Conservation (phyloP, 2,329 filamentous ascomycete genomes). For the Cryoendolithus antarcticus region DNA sequence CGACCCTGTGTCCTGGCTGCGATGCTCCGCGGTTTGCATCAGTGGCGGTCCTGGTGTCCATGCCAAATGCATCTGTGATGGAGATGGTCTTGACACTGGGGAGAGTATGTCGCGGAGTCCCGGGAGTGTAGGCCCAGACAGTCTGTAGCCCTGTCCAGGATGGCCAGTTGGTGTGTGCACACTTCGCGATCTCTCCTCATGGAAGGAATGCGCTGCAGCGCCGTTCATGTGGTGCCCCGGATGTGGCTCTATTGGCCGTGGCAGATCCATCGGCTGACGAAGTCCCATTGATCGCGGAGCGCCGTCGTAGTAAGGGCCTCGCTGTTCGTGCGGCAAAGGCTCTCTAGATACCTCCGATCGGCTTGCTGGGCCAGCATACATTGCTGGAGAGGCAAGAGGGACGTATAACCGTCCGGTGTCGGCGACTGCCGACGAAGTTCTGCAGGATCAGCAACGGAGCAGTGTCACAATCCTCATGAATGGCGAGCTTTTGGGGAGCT, state of each 20-base stretch:
- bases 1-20: slow-evolving; percentile 3
- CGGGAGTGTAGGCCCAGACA: slow-evolving; percentile 15
- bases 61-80: slow-evolving; percentile 6
- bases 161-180: not conserved
- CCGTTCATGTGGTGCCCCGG: not conserved
- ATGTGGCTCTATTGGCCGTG: slow-evolving; percentile 3
- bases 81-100: slow-evolving; percentile 7
- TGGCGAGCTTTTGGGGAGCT: too few relatives aligned
- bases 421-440: too few relatives aligned
- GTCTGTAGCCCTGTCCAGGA: slow-evolving; percentile 9
- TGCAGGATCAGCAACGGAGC: too few relatives aligned
- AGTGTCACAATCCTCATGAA: too few relatives aligned
- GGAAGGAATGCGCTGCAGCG: not conserved
- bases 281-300: not conserved
- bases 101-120: slow-evolving; percentile 20
- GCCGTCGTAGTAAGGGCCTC: too few relatives aligned
- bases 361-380: too few relatives aligned
- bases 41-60: slow-evolving; percentile 8
- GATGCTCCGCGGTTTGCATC: slow-evolving; percentile 3
- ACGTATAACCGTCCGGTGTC: too few relatives aligned
- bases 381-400: too few relatives aligned
- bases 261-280: slow-evolving; percentile 3
- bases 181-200: not conserved
- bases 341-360: too few relatives aligned
- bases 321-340: too few relatives aligned